Percentiles rank a stretch among this genome's conserved stretches.
These are phyloP conservation scores for Colletotrichum abscissum DNA, from an alignment of 2,329 filamentous ascomycete species.

Conservation along the genomic window DNA sequence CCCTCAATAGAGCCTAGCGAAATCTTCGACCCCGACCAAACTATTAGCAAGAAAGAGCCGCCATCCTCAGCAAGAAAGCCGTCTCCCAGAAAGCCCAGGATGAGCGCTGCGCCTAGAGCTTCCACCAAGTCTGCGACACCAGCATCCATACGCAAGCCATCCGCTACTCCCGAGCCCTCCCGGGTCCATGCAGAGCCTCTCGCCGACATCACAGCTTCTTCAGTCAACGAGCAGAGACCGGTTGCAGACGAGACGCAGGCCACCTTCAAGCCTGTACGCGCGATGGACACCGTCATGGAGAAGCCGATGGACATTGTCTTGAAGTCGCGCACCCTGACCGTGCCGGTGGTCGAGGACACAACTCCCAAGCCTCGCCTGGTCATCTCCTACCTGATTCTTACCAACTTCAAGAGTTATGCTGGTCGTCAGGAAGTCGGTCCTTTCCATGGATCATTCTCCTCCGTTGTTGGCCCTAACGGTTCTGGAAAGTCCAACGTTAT, in stretches of 20 bases:
- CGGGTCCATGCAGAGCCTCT: conserved; percentile 68
- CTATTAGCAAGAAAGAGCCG: conserved; percentile 43
- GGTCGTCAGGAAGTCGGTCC: conserved; percentile 95
- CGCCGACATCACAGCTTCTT: conserved; percentile 77
- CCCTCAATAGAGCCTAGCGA: conserved; percentile 49
- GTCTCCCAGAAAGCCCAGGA: conserved; percentile 70
- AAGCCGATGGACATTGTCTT: conserved; percentile 94
- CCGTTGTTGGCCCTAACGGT: conserved; percentile 96
- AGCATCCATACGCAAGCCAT: conserved; percentile 58
- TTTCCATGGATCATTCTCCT: conserved; percentile 97
- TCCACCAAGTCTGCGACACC: conserved; percentile 50
- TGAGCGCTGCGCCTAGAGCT: conserved; percentile 61
- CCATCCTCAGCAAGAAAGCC: conserved; percentile 51
- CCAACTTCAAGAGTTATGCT: conserved; percentile 99
- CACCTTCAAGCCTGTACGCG: conserved; percentile 76
- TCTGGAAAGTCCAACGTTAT: conserved; percentile 99
- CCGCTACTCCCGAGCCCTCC: conserved; percentile 67
- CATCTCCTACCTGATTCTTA: conserved; percentile 90
- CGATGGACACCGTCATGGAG: conserved; percentile 83
- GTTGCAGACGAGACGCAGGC: conserved; percentile 58
- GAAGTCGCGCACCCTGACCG: conserved; percentile 80
- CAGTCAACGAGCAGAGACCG: conserved; percentile 70
- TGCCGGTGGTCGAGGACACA: conserved; percentile 77
- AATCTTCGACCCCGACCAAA: conserved; percentile 46
- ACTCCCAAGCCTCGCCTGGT: conserved; percentile 89